Conservation (phyloP, 140 eudicot species). For the Cichorium intybus region DNA sequence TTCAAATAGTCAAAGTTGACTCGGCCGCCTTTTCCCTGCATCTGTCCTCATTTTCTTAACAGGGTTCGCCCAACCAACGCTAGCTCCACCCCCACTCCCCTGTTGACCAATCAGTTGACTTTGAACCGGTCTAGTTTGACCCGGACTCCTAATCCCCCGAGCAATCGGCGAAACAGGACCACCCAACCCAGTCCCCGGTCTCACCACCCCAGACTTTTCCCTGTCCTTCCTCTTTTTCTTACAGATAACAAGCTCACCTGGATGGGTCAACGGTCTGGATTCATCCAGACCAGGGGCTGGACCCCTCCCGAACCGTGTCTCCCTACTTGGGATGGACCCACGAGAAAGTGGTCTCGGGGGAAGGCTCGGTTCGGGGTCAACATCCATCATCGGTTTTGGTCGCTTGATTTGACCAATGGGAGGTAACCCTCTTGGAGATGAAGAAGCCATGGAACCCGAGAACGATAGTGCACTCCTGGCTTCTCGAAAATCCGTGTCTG, state of each 20-base stretch:
- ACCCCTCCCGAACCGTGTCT: conserved; percentile 49
- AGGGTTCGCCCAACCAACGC: conserved; percentile 88
- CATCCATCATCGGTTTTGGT: conserved; percentile 43
- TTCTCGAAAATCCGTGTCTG: conserved; percentile 82
- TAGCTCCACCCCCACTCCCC: conserved; percentile 46
- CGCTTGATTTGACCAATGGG: conserved; percentile 50
- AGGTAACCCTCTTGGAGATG: conserved; percentile 46
- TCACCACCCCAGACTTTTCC: conserved; percentile 51
- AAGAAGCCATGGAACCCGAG: conserved; percentile 42
- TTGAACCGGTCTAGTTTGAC: conserved; percentile 41
- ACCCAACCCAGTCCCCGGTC: conserved; percentile 47
- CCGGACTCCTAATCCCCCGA: conserved; percentile 60
- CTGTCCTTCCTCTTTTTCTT: conserved; percentile 93
- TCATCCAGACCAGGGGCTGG: conserved; percentile 41
- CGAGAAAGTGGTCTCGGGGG: conserved; percentile 58
- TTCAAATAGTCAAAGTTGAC: conserved; percentile 51
- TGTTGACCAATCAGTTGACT: conserved; percentile 47
- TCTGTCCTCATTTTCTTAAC: conserved; percentile 88
- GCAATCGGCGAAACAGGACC: conserved; percentile 66
- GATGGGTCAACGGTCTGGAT: conserved; percentile 61
- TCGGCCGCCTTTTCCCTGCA: conserved; percentile 79
- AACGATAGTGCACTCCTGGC: conserved; percentile 72
- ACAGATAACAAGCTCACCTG: conserved; percentile 92
- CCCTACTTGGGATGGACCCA: conserved; percentile 39
- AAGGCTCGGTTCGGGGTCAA: conserved; percentile 45